Evolutionary conservation across 768 basidiomycete species (phyloP).

Genomic region (Mycena leptocephala): DNA sequence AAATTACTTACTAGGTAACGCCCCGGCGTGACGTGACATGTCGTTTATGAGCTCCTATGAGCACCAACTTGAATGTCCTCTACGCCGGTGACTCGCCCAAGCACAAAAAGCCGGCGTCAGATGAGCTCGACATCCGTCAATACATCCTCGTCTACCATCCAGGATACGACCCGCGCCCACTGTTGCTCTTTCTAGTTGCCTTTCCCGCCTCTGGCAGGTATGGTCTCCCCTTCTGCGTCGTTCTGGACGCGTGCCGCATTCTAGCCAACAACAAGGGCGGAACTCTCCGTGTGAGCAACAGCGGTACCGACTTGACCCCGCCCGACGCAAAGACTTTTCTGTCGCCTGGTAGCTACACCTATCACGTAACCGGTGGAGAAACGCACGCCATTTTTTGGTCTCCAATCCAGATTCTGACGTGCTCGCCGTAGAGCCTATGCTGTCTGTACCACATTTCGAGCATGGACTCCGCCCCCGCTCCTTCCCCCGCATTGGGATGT

Average conservation of each 20-base stretch:
- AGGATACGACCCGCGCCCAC: neutral
- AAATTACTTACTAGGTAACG: no score
- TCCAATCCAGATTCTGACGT: neutral
- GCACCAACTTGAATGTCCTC: no score
- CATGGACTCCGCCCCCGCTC: constrained; percentile 9
- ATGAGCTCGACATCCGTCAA: no score
- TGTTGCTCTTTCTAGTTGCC: neutral
- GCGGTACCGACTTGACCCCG: neutral
- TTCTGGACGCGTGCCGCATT: neutral
- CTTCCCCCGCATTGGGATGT: neutral
- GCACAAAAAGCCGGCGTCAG: no score
- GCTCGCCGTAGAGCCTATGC: neutral
- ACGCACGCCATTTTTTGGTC: neutral
- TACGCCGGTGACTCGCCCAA: no score
- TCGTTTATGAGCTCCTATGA: no score
- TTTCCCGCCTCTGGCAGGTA: neutral
- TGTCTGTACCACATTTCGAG: constrained; percentile 15
- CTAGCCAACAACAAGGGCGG: neutral
- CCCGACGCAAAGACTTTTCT: neutral
- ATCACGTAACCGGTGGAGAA: neutral
- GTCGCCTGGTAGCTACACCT: neutral
- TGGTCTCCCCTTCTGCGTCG: neutral
- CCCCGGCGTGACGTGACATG: no score
- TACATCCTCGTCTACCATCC: neutral
- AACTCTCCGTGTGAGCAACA: neutral